phyloP scores from a whole-genome alignment of 2,329 filamentous ascomycete genomes.

The Talaromyces sp. region DNA sequence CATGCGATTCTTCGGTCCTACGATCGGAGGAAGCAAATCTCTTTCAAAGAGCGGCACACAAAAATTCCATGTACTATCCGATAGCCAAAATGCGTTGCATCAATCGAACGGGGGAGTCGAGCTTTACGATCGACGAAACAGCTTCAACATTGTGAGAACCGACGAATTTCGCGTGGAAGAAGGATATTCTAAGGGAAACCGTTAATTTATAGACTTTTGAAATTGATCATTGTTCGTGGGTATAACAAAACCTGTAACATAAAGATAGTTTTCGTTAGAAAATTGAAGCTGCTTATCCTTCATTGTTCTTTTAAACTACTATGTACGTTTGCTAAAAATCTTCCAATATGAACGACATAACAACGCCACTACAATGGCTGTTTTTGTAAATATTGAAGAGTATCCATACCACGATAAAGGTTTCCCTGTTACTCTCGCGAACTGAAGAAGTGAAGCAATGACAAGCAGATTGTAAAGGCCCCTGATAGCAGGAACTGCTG shows the following conservation, averaged over 20 bases:
- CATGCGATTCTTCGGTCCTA: neutral
- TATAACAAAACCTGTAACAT: neutral
- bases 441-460: too few species aligned
- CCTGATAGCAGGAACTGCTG: neutral
- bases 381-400: too few species aligned
- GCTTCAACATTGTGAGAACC: neutral
- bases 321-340: too few species aligned
- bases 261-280: too few species aligned
- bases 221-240: neutral
- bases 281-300: too few species aligned
- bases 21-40: neutral
- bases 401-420: too few species aligned
- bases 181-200: slow-evolving; percentile 5
- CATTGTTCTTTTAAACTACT: too few species aligned
- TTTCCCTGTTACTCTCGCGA: too few species aligned
- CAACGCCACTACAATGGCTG: too few species aligned
- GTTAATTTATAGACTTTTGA: neutral
- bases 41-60: neutral
- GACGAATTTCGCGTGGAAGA: neutral
- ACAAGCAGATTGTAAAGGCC: too few species aligned
- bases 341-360: too few species aligned
- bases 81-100: neutral
- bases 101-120: neutral
- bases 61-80: neutral
- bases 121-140: neutral